phyloP scores from a whole-genome alignment of 2,329 filamentous ascomycete species.

The Xylaria multiplex region DNA sequence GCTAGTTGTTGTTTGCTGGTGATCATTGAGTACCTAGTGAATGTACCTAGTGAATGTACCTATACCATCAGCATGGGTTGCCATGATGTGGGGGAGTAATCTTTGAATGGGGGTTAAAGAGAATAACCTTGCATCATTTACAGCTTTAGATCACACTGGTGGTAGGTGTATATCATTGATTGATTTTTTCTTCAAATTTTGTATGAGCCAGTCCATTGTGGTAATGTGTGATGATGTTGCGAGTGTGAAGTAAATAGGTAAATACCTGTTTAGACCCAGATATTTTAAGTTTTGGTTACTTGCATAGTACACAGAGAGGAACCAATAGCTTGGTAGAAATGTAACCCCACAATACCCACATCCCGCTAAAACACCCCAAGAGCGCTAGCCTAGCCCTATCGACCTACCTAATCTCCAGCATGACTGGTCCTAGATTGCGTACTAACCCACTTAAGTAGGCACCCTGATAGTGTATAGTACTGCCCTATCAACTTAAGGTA shows the following conservation, averaged over 20 bases:
- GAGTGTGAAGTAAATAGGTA: not conserved
- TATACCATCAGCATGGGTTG: too few relatives aligned
- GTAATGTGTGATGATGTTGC: not conserved
- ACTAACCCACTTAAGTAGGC: constrained; percentile 1
- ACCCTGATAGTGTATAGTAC: too few relatives aligned
- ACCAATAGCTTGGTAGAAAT: constrained; percentile 15
- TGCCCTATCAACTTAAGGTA: too few relatives aligned
- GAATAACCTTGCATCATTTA: too few relatives aligned
- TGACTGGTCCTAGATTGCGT: constrained; percentile 3
- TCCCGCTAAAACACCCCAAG: constrained; percentile 19
- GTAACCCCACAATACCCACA: constrained; percentile 27
- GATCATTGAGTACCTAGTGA: too few relatives aligned
- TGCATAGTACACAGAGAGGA: not conserved
- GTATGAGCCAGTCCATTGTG: not conserved
- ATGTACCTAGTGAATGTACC: too few relatives aligned
- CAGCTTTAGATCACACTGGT: too few relatives aligned
- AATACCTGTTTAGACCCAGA: not conserved
- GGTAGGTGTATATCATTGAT: too few relatives aligned
- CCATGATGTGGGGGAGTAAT: too few relatives aligned
- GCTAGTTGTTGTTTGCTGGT: not conserved
- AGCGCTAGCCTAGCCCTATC: constrained; percentile 25
- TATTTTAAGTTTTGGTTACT: constrained; percentile 6
- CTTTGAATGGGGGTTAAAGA: too few relatives aligned
- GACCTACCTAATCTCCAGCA: constrained; percentile 16
- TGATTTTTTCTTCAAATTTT: not conserved